Base-by-base conservation (phyloP, 2,329 filamentous ascomycete genomes). In the Alternaria solani region DNA sequence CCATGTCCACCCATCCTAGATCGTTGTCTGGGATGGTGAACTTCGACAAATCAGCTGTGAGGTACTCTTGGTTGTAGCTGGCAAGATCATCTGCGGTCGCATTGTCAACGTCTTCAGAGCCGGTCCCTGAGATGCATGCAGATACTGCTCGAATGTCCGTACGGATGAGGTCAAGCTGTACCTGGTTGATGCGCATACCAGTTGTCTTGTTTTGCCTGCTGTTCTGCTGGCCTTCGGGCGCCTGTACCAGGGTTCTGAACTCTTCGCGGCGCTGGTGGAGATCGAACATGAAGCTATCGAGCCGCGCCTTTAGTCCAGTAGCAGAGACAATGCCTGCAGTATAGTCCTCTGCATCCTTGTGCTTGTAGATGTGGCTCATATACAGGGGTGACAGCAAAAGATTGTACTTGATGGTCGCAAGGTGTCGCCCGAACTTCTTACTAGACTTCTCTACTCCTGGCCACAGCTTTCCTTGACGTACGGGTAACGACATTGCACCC, bases 351-450 rank as follows among this genome's bases (percentile, higher is more conserved):
- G 88, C 88, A 73, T 99, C 95, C 76, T 97, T 97, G 81, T 99
- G 95, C 78, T 97, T 98, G 82, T 99, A 99, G 32, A 99, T 93
- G 71, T 99, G 95, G 69, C 94, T 96, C 64, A 99, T 87, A 78
- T 96, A 99, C 2, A 99, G 82, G 0, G 95, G 95, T 2, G 95
- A 96, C 16, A 99, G 83, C 3, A 98, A 85, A 23, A 99, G 82
- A 64, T 94, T 97, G 81, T 98, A 98, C 82, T 99, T 99, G 83
- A 99, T 94, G 8, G 96, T 99, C n/a, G 93, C 94, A 63, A 99
- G 83, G 79, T 99, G 96, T 51, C 95, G 88, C 14, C 94, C 94
- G 76, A 99, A 99, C 77, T 99, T 99, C 81, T 99, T 99, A 83
- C 93, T 97, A 46, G 93, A 95, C 83, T 97, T 97, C 69, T 97